Evolutionary conservation across 2,329 filamentous ascomycete genomes (phyloP), one percentile per base, ranked within the genome.

Genomic region (Ascocoryne sarcoides): DNA sequence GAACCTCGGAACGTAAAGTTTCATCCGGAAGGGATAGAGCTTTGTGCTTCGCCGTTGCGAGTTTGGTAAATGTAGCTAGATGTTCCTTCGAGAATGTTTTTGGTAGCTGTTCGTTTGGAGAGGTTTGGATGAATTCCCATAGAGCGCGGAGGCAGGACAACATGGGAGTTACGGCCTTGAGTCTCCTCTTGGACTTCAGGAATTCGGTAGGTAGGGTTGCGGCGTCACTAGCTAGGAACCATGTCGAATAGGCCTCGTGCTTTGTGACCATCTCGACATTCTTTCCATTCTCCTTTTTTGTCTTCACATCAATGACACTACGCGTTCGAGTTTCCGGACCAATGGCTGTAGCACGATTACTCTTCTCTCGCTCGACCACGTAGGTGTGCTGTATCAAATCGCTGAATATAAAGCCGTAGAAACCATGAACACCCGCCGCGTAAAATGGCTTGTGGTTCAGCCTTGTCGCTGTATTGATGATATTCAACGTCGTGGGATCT

Each of bases 331-430:
- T 83, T 60, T 98, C 92, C 4, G 73, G 65, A 35, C 71, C 70
- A 7, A 69, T 47, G 30, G 70, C 61, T 1, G 79, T 81, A 15
- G 75, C 59, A 10, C 84, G 67, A 57, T 96, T 96, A 43, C 84
- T 80, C 48, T 82, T 80, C 46, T 86, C 79, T 42, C 92, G 81
- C 66, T 94, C 82, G 46, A 98, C 82, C 45, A 92, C 78, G 58
- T 87, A 98, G 55, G 89, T 81, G 61, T 98, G 92, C 55, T 81
- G 75, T 52, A 95, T 87, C 16, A 98, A 73, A 61, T 98, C 92
- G 43, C 84, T 84, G 61, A 98, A 98, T 50, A 95, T 84, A 66
- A 86, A 98, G 41, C 92, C 92, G 61, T 93, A 96, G 60, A 95
- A 75, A 36, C 92, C 92, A 59, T 95, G 86, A 2, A 83, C 77